Base-by-base conservation (phyloP, 179 eudicot species). In the Amaranthus tricolor region DNA sequence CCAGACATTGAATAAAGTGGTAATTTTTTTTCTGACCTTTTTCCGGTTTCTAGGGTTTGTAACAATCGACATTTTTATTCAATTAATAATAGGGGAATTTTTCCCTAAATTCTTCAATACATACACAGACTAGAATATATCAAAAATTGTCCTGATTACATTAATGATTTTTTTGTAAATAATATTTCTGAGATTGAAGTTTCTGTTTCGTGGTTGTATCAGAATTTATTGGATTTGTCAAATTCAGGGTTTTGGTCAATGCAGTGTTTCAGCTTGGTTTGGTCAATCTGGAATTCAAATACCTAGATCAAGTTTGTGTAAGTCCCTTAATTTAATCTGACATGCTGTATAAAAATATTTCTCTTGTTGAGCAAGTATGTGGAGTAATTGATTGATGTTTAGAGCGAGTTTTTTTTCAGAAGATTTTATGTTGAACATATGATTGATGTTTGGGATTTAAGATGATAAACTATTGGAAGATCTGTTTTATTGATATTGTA, bases 271-370 rank as follows among this genome's bases (percentile, higher is more conserved):
- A 78, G 81, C 77, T 66, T 77, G 72, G 78, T 40, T 66, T 72
- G 79, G 68, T 72, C 81, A 78, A 66, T 68, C 77, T 49, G 73
- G 70, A 48, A 66, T 78, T 69, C 81, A 72, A 72, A 66, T 78
- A 65, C 60, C 53, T 72, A 78, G 81, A 78, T 78, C 76, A 78
- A 62, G 71, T 57, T 72, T 77, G 66, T 77, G 84, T 81, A 77
- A 81, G 84, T 81, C 62, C 73, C 40, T 43, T 59, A 72, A 71
- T 50, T 73, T 62, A 68, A 73, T 81, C 72, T 73, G 78, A 78
- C 73, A 65, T 77, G 70, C 14, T 68, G 19, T 76, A 47, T 61
- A 61, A 63, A 61, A 72, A 58, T 66, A 1, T 76, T 15, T 9
- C 56, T 60, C 45, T 59, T 66, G 47, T 62, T 76, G 70, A 69